phyloP scores from a whole-genome alignment of 495 filamentous ascomycete species.

The Penicilliopsis zonata region DNA sequence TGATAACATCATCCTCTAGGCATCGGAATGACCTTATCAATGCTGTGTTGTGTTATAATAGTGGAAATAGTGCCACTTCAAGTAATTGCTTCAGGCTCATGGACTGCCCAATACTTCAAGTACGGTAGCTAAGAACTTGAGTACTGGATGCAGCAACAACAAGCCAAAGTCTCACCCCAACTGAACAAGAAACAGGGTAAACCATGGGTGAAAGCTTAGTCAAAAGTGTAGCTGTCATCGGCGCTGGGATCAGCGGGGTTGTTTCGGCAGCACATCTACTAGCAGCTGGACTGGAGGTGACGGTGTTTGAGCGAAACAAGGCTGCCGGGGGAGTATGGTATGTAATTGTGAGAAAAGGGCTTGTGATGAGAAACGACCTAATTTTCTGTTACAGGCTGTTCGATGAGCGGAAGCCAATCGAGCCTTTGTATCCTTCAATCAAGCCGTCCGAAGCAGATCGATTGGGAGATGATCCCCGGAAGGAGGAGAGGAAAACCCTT shows the following conservation, averaged over 20 bases:
- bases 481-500: slow-evolving; percentile 14
- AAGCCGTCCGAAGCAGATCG: slow-evolving; percentile 28
- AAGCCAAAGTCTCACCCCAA: no score
- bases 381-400: slow-evolving; percentile 35
- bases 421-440: slow-evolving; percentile 43
- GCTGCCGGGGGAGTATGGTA: slow-evolving; percentile 52
- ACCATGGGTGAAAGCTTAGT: no score
- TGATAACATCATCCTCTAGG: no score
- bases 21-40: no score
- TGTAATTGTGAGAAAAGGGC: slow-evolving; percentile 5
- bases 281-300: slow-evolving; percentile 44
- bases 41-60: not conserved
- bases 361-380: no score
- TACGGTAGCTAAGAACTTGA: not conserved
- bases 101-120: not conserved
- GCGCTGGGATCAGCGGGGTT: slow-evolving; percentile 59
- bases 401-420: slow-evolving; percentile 43
- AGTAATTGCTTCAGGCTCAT: not conserved
- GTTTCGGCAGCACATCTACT: slow-evolving; percentile 50
- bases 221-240: slow-evolving; percentile 50
- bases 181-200: no score
- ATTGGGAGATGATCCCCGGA: slow-evolving; percentile 10
- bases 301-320: slow-evolving; percentile 50
- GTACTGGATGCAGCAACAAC: not conserved
- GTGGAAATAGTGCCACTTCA: not conserved